Evolutionary conservation across 2,329 filamentous ascomycete genomes (phyloP).

Genomic region (Fusarium secorum): DNA sequence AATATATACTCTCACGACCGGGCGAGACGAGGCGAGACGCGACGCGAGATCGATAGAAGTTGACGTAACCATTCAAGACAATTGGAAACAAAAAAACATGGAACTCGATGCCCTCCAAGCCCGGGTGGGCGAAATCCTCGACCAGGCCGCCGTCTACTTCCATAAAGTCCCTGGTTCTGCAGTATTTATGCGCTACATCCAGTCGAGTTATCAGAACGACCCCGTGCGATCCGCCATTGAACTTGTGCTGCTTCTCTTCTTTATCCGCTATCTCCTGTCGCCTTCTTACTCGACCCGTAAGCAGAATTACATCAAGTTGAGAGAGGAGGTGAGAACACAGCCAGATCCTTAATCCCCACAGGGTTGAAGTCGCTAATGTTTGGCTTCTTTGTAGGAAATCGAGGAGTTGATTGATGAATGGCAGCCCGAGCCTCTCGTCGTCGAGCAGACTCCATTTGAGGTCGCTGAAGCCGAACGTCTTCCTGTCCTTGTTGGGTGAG

Average conservation of each 20-base stretch:
- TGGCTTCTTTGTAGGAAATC: slow-evolving; percentile 71
- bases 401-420: slow-evolving; percentile 97
- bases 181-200: slow-evolving; percentile 93
- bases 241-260: slow-evolving; percentile 92
- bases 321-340: slow-evolving; percentile 67
- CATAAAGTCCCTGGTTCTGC: slow-evolving; percentile 93
- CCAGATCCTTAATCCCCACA: neutral
- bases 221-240: slow-evolving; percentile 93
- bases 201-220: slow-evolving; percentile 97
- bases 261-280: slow-evolving; percentile 89
- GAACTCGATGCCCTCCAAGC: slow-evolving; percentile 68
- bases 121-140: slow-evolving; percentile 58
- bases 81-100: slow-evolving; percentile 52
- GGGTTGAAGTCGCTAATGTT: neutral
- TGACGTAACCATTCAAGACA: neutral
- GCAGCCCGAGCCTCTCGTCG: slow-evolving; percentile 91
- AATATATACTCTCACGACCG: neutral
- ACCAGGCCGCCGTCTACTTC: slow-evolving; percentile 70
- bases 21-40: neutral
- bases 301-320: slow-evolving; percentile 86
- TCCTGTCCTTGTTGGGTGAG: slow-evolving; percentile 86
- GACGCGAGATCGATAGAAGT: neutral
- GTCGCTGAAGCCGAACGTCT: slow-evolving; percentile 83
- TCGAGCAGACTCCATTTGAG: slow-evolving; percentile 76
- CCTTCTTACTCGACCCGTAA: slow-evolving; percentile 93